A percentile compares a stretch with the other conserved stretches of the same genome.
Conservation (phyloP, 2,329 filamentous ascomycete species). For the Aspergillus puulaauensis region DNA sequence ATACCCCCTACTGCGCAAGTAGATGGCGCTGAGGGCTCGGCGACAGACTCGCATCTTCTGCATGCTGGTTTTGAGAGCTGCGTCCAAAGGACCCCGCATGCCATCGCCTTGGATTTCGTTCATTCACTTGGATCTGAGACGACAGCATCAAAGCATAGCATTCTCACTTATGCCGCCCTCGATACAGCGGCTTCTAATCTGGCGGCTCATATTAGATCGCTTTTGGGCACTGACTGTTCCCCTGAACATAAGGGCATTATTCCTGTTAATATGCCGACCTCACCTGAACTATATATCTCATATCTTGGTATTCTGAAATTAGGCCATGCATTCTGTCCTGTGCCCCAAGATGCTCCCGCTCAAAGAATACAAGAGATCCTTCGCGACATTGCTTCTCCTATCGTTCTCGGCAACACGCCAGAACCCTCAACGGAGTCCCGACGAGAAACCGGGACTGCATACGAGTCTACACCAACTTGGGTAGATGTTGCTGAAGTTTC, state of each 20-base stretch:
- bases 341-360: slow-evolving; percentile 36
- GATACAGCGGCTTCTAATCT: slow-evolving; percentile 23
- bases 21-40: neutral
- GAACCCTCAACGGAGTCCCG: slow-evolving; percentile 16
- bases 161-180: slow-evolving; percentile 26
- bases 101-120: slow-evolving; percentile 28
- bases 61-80: slow-evolving; percentile 28
- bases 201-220: slow-evolving; percentile 18
- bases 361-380: slow-evolving; percentile 29
- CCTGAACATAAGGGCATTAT: slow-evolving; percentile 20
- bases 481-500: slow-evolving; percentile 23
- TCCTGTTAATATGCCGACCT: slow-evolving; percentile 31
- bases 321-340: slow-evolving; percentile 38
- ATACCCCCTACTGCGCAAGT: slow-evolving; percentile 19
- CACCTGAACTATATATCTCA: slow-evolving; percentile 39
- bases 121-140: slow-evolving; percentile 21
- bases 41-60: slow-evolving; percentile 18
- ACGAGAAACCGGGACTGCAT: neutral
- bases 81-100: slow-evolving; percentile 21
- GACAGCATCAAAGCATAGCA: slow-evolving; percentile 20
- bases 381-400: slow-evolving; percentile 25
- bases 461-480: slow-evolving; percentile 15
- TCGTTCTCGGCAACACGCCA: slow-evolving; percentile 21
- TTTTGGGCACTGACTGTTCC: slow-evolving; percentile 3
- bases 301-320: slow-evolving; percentile 39